Percentiles rank a stretch among this genome's conserved stretches.
Conservation (phyloP, 2,329 filamentous ascomycete species). For the Cladosporium sp. region DNA sequence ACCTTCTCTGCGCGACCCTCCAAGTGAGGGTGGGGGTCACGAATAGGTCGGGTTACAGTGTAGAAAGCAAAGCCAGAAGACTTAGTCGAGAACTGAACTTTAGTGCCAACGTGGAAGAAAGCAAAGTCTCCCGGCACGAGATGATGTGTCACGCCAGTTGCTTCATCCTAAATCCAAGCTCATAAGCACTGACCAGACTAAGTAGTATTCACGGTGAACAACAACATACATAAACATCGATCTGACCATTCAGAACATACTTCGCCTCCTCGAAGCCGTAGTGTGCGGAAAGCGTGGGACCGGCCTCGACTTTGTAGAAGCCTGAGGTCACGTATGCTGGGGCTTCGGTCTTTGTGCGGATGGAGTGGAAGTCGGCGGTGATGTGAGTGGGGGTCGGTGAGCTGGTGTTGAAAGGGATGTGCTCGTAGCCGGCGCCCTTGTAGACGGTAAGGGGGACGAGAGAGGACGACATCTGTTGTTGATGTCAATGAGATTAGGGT, state of each 20-base stretch:
- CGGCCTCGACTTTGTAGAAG: conserved; percentile 28
- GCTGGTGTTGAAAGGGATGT: conserved; percentile 24
- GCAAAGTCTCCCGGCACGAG: conserved; percentile 26
- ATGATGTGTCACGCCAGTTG: conserved; percentile 26
- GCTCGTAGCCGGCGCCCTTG: conserved; percentile 26
- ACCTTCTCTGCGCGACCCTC: conserved; percentile 23
- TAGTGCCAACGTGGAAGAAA: conserved; percentile 27
- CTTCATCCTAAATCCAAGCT: conserved; percentile 20
- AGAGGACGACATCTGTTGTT: conserved; percentile 4
- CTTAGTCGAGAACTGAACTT: conserved; percentile 27
- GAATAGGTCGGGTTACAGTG: conserved; percentile 25
- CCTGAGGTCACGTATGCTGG: conserved; percentile 25
- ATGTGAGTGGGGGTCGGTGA: conserved; percentile 21
- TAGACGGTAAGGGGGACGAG: conserved; percentile 27
- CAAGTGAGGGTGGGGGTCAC: conserved; percentile 23
- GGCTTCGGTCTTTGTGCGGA: conserved; percentile 24
- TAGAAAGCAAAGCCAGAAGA: conserved; percentile 26
- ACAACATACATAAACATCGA: conserved; percentile 23
- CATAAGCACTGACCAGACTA: not conserved
- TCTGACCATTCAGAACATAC: conserved; percentile 26
- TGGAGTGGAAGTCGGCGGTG: conserved; percentile 28
- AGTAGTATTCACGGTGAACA: not conserved
- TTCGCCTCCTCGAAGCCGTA: conserved; percentile 28
- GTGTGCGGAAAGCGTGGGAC: conserved; percentile 19
- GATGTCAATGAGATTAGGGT: too few species aligned